Evolutionary conservation across 306 rosid species (phyloP), one percentile per base, ranked within the genome.

Genomic region (Clitoria ternatea): DNA sequence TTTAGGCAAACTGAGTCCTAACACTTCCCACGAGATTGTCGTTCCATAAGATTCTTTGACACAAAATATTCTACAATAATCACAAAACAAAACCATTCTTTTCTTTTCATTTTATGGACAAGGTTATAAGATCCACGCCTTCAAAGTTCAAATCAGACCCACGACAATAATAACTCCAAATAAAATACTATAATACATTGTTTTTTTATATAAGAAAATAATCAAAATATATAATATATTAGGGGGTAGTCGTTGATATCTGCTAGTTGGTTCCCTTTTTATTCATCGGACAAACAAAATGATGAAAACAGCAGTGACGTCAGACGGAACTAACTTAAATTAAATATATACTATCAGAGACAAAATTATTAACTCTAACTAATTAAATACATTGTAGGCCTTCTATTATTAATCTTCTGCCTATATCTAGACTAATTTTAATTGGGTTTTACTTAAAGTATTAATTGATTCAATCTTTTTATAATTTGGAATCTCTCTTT

Each of bases 201-300:
- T n/a, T n/a, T n/a, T n/a, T n/a, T n/a, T n/a, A n/a, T n/a, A n/a
- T n/a, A n/a, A n/a, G n/a, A n/a, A n/a, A n/a, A n/a, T n/a, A n/a
- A n/a, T n/a, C n/a, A n/a, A n/a, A n/a, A n/a, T n/a, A n/a, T n/a
- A 6, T 26, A 54, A 53, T 13, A 53, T 19, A 13, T 59, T 30
- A 30, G 65, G 45, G 74, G 70, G 14, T 30, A 1, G 61, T 63
- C 48, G 26, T 37, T 68, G 75, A 20, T 47, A 39, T 32, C 54
- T 32, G 79, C 44, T 17, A 33, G 72, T 78, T 77, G 61, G 85
- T 70, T 67, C 72, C 66, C 61, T 69, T 17, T 23, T 48, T 69
- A 76, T 82, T 79, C 83, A 65, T 79, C 13, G 79, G 66, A 79
- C 78, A 49, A 42, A 23, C 54, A 7, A 39, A 69, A 49, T 61